These are phyloP conservation scores for Posidonia oceanica DNA, from an alignment of 116 monocot species.

Conservation along the genomic window DNA sequence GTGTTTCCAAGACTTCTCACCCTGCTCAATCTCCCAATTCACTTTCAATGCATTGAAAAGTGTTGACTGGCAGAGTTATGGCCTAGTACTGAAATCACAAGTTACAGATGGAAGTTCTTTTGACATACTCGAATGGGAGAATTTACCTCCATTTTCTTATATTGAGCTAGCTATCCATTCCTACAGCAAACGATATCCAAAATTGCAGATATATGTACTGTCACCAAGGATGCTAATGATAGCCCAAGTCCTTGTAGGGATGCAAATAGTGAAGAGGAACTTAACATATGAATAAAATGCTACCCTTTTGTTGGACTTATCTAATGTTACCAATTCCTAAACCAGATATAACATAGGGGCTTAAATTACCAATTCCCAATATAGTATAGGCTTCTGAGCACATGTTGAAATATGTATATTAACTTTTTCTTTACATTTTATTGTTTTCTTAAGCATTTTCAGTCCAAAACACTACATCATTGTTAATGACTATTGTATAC, in stretches of 20 bases:
- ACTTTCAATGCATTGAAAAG: constrained; percentile 28
- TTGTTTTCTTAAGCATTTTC: background rate
- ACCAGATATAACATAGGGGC: background rate
- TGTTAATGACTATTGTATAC: too few species aligned
- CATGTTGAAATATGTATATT: background rate
- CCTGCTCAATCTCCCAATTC: constrained; percentile 22
- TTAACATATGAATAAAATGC: background rate
- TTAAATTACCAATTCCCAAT: background rate
- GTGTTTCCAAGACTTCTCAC: constrained; percentile 57
- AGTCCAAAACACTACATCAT: background rate
- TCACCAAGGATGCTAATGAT: background rate
- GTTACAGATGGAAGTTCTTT: constrained; percentile 26
- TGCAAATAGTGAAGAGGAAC: background rate
- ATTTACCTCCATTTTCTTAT: constrained; percentile 26
- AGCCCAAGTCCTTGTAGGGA: background rate
- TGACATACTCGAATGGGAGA: constrained; percentile 52
- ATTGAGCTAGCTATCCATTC: constrained; percentile 64
- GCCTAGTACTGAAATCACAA: constrained; percentile 40
- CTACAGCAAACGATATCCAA: constrained; percentile 55
- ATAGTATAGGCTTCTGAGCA: background rate
- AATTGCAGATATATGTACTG: background rate
- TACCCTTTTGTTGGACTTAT: background rate
- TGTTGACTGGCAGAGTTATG: constrained; percentile 62
- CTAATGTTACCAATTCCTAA: background rate
- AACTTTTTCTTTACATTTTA: background rate